Base-by-base conservation (phyloP, 441 rosid species). In the California macrophylla region DNA sequence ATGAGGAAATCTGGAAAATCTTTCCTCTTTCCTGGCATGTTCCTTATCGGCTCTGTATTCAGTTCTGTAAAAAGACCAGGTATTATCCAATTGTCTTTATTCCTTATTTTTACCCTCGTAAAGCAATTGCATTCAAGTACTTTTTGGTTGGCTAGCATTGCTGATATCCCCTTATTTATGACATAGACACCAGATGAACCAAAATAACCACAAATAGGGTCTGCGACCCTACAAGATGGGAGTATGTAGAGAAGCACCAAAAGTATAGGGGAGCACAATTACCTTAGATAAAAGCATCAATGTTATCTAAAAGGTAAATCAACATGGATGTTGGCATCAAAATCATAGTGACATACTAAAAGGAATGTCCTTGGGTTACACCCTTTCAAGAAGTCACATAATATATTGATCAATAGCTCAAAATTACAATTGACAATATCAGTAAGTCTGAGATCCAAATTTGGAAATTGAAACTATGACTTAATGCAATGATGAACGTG, bases 11-110 rank as follows among this genome's bases (percentile, higher is more conserved):
- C 68, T 95, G 98, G 97, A 89, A 90, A 80, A 92, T 90, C 32
- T 95, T 95, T 78, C 99, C 99, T 80, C 72, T 85, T 65, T 85
- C 94, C 26, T 95, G 99, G 99, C 97, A 90, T 78, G 99, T 95
- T 64, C 95, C 98, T 26, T 95, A 95, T 79, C 90, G 93, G 66
- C 85, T 95, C 18, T 92, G 96, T 78, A 92, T 95, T 84, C 93
- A 85, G 72, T 95, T 95, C 83, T 95, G 97, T 82, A 92, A 92
- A 85, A 83, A 87, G 81, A 95, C 99, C 38, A 92, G 97, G 99
- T 94, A 81, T 25, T 8, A 26, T 45, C 60, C 62, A 3, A 63
- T 63, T 30, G 20, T 16, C 66, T 30, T 15, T 47, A 26, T 63
- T 15, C 34, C 7, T 9, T 3, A 12, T 20, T 60, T 28, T 8